Conservation (phyloP, 2,329 filamentous ascomycete species). For the Pseudogymnoascus sp. region DNA sequence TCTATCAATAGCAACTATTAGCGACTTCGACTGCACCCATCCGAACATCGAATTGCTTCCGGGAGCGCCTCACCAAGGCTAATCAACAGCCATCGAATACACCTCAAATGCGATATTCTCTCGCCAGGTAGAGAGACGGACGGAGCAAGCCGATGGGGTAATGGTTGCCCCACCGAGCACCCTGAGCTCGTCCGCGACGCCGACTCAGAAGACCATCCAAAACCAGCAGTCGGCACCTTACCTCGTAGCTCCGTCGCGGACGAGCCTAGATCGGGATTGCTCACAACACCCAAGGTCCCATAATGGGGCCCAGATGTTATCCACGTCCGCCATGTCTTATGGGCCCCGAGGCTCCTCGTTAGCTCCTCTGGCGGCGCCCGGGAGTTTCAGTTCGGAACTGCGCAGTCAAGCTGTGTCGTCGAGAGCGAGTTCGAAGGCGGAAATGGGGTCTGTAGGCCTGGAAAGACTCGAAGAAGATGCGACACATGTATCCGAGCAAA, state of each 20-base stretch:
- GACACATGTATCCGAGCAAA: slow-evolving; percentile 56
- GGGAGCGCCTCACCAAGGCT: background rate
- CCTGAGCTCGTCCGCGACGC: slow-evolving; percentile 46
- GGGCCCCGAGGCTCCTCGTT: slow-evolving; percentile 62
- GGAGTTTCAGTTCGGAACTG: slow-evolving; percentile 85
- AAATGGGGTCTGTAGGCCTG: slow-evolving; percentile 41
- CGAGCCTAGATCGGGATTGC: slow-evolving; percentile 50
- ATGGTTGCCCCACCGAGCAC: slow-evolving; percentile 36
- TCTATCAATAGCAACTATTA: background rate
- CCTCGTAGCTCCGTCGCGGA: slow-evolving; percentile 33
- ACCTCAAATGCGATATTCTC: slow-evolving; percentile 5
- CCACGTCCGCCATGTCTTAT: slow-evolving; percentile 52
- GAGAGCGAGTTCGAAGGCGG: slow-evolving; percentile 53
- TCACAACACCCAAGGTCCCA: slow-evolving; percentile 40
- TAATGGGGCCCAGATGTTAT: slow-evolving; percentile 42
- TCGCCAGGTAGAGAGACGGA: slow-evolving; percentile 1
- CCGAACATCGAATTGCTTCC: background rate
- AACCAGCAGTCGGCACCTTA: slow-evolving; percentile 36
- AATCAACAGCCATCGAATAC: background rate
- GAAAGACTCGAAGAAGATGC: slow-evolving; percentile 59
- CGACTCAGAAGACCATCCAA: slow-evolving; percentile 45
- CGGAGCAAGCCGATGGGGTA: slow-evolving; percentile 24
- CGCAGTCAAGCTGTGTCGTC: slow-evolving; percentile 60
- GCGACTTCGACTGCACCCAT: background rate
- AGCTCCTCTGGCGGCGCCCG: slow-evolving; percentile 62